Evolutionary conservation across 139 green algal genomes (phyloP), one percentile per base, ranked within the genome.

Genomic region (Chlorokybus atmophyticus): DNA sequence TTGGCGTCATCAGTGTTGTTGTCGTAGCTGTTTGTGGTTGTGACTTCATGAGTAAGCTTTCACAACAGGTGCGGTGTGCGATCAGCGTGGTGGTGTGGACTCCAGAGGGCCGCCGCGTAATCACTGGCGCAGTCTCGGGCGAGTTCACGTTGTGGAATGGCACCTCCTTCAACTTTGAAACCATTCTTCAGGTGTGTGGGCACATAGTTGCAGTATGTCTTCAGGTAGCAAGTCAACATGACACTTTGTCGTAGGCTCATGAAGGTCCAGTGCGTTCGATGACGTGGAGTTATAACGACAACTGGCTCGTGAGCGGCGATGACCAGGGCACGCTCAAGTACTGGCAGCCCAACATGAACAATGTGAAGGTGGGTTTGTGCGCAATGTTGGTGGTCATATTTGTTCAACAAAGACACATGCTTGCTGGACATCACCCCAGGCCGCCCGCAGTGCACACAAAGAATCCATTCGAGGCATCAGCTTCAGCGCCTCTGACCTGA

Each of bases 71-170:
- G n/a, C n/a, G n/a, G n/a, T n/a, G n/a, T n/a, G n/a, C n/a, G n/a
- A n/a, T n/a, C n/a, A n/a, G n/a, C n/a, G n/a, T n/a, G n/a, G n/a
- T 84, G 17, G 44, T 57, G 23, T 95, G 83, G 77, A 91, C 77
- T 3, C 88, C 88, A 3, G 93, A 93, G 17, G 90, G 86, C 0
- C 68, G 87, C 27, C 75, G 89, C 14, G 80, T 83, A 59, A 66
- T 96, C 29, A 88, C 82, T 0, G 88, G 79, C 3, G 85, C 80
- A 0, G 77, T 86, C 44, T 83, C 57, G 19, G 90, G 89, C 3
- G 85, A 95, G 67, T 86, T 97, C 26, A 88, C 82, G 17, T 70
- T 94, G 21, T 97, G 87, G 87, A 79, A 82, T 47, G 84, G 77
- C 5, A 55, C 47, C 17, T 78, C 70, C 25, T 95, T 95, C 63